Conservation (phyloP, 495 filamentous ascomycete genomes). For the Emericellopsis terricola region DNA sequence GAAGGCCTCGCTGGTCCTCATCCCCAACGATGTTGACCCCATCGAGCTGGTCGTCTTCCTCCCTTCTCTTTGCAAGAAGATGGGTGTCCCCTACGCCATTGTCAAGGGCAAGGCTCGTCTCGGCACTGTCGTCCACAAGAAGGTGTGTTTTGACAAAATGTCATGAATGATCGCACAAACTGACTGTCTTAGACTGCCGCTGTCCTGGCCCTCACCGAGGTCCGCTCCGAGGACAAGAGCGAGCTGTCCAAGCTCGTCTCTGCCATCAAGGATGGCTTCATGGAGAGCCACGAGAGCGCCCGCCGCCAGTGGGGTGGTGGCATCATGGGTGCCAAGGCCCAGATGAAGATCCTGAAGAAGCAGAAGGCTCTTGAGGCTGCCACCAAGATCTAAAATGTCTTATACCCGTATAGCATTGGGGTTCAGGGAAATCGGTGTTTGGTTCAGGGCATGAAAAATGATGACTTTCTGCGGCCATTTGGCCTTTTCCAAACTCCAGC, state of each 20-base stretch:
- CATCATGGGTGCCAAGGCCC: slow-evolving; percentile 97
- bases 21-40: slow-evolving; percentile 98
- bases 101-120: slow-evolving; percentile 99
- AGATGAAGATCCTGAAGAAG: slow-evolving; percentile 85
- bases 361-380: slow-evolving; percentile 81
- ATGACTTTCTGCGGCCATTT: slow-evolving; percentile 2
- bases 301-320: slow-evolving; percentile 98
- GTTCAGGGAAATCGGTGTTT: slow-evolving; percentile 1
- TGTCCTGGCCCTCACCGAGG: slow-evolving; percentile 88
- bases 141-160: slow-evolving; percentile 34
- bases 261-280: slow-evolving; percentile 95
- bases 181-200: slow-evolving; percentile 63
- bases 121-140: slow-evolving; percentile 98
- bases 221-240: slow-evolving; percentile 90
- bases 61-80: slow-evolving; percentile 97
- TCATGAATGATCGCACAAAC: slow-evolving; percentile 1
- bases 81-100: slow-evolving; percentile 98
- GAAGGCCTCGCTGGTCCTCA: slow-evolving; percentile 95
- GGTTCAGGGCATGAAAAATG: slow-evolving; percentile 4
- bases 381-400: slow-evolving; percentile 70
- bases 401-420: slow-evolving; percentile 2
- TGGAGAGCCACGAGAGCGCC: slow-evolving; percentile 83
- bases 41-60: slow-evolving; percentile 99
- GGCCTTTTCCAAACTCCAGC: no score
- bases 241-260: slow-evolving; percentile 94